These are phyloP conservation scores for Naganishia vaughanmartiniae DNA, from an alignment of 768 basidiomycete genomes.

Conservation along the genomic window DNA sequence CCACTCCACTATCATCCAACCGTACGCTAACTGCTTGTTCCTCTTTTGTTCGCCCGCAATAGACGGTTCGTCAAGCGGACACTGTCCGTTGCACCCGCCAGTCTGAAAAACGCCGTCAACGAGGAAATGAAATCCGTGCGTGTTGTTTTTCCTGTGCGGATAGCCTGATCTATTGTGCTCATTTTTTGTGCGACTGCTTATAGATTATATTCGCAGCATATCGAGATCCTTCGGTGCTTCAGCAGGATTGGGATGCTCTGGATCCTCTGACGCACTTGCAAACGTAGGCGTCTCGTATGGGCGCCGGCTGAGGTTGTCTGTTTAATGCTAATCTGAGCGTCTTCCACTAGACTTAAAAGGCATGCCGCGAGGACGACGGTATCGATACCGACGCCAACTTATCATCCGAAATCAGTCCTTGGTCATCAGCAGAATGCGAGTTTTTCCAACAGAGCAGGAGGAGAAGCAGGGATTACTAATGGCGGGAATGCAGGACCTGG, in stretches of 20 bases:
- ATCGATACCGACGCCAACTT: constrained; percentile 14
- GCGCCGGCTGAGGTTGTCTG: constrained; percentile 46
- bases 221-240: constrained; percentile 75
- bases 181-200: background rate
- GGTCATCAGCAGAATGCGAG: background rate
- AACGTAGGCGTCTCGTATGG: constrained; percentile 65
- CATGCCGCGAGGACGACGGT: constrained; percentile 31
- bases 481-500: background rate
- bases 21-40: background rate
- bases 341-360: constrained; percentile 38
- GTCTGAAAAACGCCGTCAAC: constrained; percentile 82
- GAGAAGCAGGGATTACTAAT: background rate
- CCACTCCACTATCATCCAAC: background rate
- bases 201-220: constrained; percentile 90
- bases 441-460: background rate
- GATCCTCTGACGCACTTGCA: constrained; percentile 61
- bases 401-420: background rate
- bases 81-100: constrained; percentile 73
- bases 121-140: constrained; percentile 77
- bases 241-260: constrained; percentile 87
- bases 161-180: background rate
- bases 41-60: background rate
- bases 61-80: constrained; percentile 28
- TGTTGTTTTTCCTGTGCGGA: background rate
- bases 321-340: background rate